Base-by-base conservation (phyloP, 768 basidiomycete species). In the Tricholoma matsutake region DNA sequence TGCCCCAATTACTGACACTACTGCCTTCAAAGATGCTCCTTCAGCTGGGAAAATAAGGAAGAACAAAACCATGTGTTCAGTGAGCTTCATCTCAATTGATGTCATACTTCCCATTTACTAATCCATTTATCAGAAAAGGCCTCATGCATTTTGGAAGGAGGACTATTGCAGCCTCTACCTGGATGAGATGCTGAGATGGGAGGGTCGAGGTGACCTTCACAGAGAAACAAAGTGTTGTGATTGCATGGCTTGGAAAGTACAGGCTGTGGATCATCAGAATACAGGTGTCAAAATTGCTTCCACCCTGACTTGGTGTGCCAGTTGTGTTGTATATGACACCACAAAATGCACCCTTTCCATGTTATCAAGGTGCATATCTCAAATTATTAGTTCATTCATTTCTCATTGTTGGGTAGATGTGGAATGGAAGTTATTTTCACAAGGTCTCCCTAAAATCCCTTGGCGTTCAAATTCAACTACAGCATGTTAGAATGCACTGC, bases 401-500 rank as follows among this genome's bases (percentile, higher is more conserved):
- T 45, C 43, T 45, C 18, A 20, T 47, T 5, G 16, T 31, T 34
- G 54, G 28, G 35, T 58, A 69, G 69, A 13, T 43, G 7, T 66
- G 68, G 68, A 63, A 14, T n/a, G 62, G 63, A 4, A 8, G 8
- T 0, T 56, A 25, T 28, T 57, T 18, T n/a, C 18, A 6, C 6
- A 39, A 45, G 28, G 41, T 28, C 2, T 41, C 53, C 5, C 54
- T 60, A 9, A 41, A 60, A 51, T 37, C 59, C 3, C 29, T 60
- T 11, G 54, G 64, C 8, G 55, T 66, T 2, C 2, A n/a, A 0
- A 47, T 68, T 9, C 69, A 67, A 45, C 59, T 69, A 4, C 56
- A 61, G 10, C 68, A 69, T 43, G 43, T 28, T 0, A 51, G 51
- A n/a, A 45, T 51, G 51, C 9, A 6, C 13, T 65, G 64, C 56